Base-by-base conservation (phyloP, 164 flowering plant species). In the Nymphaea colorata region DNA sequence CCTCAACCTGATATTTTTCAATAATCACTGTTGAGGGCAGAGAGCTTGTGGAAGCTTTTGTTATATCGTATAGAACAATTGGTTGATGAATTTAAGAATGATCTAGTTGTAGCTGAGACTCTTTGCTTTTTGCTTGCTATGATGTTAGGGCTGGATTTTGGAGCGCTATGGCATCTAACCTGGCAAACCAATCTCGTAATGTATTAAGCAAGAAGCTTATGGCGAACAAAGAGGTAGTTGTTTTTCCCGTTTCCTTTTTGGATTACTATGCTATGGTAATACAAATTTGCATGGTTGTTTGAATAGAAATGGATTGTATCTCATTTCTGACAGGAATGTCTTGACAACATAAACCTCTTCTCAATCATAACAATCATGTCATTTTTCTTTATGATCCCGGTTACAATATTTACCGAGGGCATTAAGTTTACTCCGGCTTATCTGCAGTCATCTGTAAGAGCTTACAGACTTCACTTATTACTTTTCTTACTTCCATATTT, bases 111-210 rank as follows among this genome's bases (percentile, higher is more conserved):
- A 25, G 36, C 36, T 25, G 36, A 25, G 36, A 25, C 36, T 25
- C 64, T 61, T 36, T 61, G 12, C n/a, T 7, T 11, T 41, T 57
- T 51, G 41, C 4, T 45, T 8, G 42, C 14, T 25, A 51, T 51
- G 15, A 70, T 71, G 67, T 69, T 67, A 91, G 97, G 97, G 83
- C 87, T 70, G 97, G 97, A 3, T 94, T 94, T 77, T 88, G 82
- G 95, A 91, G 93, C 81, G 99, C 99, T 61, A 91, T 91, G 98
- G 98, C 99, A 72, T 94, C 99, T 61, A 94, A 94, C 74, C 71
- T 94, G 79, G 79, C 86, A 6, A 85, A 86, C 77, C 98, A 94
- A 74, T 89, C 98, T 44, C 91, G 97, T 62, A 94, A 94, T 74
- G 97, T 94, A 14, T 85, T 91, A 60, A 94, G 99, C 85, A 94